These are phyloP conservation scores for Rhizopus sp. DNA, from an alignment of 371 early-diverging fungal species.

Conservation along the genomic window DNA sequence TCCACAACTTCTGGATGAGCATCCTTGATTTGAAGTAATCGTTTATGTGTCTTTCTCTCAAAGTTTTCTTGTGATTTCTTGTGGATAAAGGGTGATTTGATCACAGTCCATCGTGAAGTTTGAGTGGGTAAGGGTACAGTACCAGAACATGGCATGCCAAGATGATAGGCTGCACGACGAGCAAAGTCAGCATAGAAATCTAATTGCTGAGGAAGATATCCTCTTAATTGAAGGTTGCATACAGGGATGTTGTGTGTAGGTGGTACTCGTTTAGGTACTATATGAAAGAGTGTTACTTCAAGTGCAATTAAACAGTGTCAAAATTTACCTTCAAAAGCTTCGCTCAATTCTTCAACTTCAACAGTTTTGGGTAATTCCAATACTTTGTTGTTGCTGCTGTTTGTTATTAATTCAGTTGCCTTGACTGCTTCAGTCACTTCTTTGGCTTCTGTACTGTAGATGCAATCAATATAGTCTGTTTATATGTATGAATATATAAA, in stretches of 20 bases:
- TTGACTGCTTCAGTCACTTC: not conserved
- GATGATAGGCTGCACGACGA: constrained; percentile 76
- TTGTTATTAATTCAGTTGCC: not conserved
- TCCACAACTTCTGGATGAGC: constrained; percentile 75
- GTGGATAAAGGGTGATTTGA: constrained; percentile 93
- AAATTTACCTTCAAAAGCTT: constrained; percentile 32
- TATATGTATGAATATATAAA: too few species aligned
- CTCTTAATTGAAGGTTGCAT: constrained; percentile 73
- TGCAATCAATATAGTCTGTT: too few species aligned
- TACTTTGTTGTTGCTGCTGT: not conserved
- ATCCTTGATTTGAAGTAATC: constrained; percentile 84
- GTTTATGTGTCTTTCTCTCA: constrained; percentile 88
- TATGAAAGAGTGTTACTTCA: not conserved
- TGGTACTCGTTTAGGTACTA: constrained; percentile 45
- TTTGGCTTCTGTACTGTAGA: too few species aligned
- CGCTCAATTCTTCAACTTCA: constrained; percentile 22
- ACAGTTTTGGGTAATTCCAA: constrained; percentile 24
- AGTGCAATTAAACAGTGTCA: too few species aligned
- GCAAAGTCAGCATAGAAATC: constrained; percentile 89
- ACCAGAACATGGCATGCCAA: constrained; percentile 80
- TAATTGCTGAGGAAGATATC: constrained; percentile 77
- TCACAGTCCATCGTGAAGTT: constrained; percentile 86
- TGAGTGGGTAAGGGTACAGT: constrained; percentile 77
- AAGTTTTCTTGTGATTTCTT: constrained; percentile 97
- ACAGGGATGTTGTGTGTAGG: constrained; percentile 70